Evolutionary conservation across 106 monocot species (phyloP).

Genomic region (Hemerocallis citrina): DNA sequence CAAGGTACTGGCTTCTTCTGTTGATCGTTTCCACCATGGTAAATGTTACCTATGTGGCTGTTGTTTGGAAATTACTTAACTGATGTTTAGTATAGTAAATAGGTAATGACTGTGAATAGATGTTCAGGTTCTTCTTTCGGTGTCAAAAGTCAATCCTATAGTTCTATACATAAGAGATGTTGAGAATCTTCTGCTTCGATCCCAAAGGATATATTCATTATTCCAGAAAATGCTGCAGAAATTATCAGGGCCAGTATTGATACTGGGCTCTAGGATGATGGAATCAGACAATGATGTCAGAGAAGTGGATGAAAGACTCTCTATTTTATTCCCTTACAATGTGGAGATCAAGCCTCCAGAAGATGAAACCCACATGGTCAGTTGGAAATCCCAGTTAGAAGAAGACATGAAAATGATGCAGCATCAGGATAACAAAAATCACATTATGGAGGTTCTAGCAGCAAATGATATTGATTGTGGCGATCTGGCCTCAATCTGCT

Average conservation of each 20-base stretch:
- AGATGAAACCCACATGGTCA: slow-evolving; percentile 52
- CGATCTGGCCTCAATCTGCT: slow-evolving; percentile 60
- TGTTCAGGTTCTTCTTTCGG: slow-evolving; percentile 51
- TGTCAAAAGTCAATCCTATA: slow-evolving; percentile 56
- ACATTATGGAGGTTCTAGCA: slow-evolving; percentile 65
- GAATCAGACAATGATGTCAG: slow-evolving; percentile 27
- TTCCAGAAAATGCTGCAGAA: slow-evolving; percentile 61
- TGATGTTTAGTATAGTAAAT: too few species aligned
- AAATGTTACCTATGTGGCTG: too few species aligned
- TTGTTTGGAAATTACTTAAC: too few species aligned
- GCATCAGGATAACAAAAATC: slow-evolving; percentile 72
- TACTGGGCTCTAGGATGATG: slow-evolving; percentile 62
- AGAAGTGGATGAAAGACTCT: slow-evolving; percentile 50
- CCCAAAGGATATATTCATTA: slow-evolving; percentile 44
- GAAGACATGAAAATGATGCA: slow-evolving; percentile 77
- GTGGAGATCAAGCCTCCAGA: slow-evolving; percentile 75
- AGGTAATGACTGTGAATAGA: slow-evolving; percentile 2
- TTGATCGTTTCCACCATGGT: too few species aligned
- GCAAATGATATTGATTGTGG: slow-evolving; percentile 81
- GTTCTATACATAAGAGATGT: slow-evolving; percentile 74
- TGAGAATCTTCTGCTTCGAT: slow-evolving; percentile 51
- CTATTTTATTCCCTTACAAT: slow-evolving; percentile 59
- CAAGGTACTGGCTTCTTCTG: slow-evolving; percentile 45
- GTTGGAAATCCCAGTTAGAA: slow-evolving; percentile 75
- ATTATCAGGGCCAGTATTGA: slow-evolving; percentile 47